phyloP scores from a whole-genome alignment of 2,329 filamentous ascomycete genomes.

The Colletotrichum karsti region DNA sequence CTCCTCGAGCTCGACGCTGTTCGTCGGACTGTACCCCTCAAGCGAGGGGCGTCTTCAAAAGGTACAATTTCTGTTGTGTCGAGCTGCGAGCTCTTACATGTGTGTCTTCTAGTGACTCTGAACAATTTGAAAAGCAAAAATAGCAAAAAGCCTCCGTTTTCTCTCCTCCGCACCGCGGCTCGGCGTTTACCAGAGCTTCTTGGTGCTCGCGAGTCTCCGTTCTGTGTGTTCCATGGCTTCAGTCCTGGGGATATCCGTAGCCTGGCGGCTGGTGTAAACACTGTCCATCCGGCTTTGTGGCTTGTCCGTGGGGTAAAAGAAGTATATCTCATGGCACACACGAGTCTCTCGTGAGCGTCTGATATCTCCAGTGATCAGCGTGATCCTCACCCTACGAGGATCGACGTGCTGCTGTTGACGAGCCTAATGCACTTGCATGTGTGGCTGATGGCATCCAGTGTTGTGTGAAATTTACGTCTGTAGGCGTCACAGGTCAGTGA shows the following conservation, averaged over 20 bases:
- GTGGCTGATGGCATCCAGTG: slow-evolving; percentile 8
- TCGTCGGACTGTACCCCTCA: slow-evolving; percentile 1
- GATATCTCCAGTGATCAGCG: slow-evolving; percentile 3
- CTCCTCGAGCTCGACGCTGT: slow-evolving; percentile 3
- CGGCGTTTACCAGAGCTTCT: slow-evolving; percentile 17
- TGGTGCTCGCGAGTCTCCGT: slow-evolving; percentile 8
- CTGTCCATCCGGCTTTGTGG: slow-evolving; percentile 11
- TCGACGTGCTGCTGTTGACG: not conserved
- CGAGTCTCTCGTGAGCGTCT: slow-evolving; percentile 8
- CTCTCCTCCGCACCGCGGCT: slow-evolving; percentile 8
- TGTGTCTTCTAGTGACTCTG: not conserved
- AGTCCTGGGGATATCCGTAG: not conserved
- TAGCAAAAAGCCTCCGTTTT: not conserved
- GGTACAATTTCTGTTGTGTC: slow-evolving; percentile 19
- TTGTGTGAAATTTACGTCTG: not conserved
- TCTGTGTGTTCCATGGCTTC: slow-evolving; percentile 14
- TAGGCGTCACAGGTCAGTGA: not conserved
- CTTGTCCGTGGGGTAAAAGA: slow-evolving; percentile 6
- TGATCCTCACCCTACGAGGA: slow-evolving; percentile 10
- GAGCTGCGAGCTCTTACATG: slow-evolving; percentile 10
- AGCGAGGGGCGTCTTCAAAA: not conserved
- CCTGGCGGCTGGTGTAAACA: slow-evolving; percentile 9
- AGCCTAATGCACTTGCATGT: slow-evolving; percentile 22
- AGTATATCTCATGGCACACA: slow-evolving; percentile 9
- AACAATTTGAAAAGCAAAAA: not conserved